phyloP scores from a whole-genome alignment of 1,284 basidiomycete species.

The Xerocomus minutiporus region DNA sequence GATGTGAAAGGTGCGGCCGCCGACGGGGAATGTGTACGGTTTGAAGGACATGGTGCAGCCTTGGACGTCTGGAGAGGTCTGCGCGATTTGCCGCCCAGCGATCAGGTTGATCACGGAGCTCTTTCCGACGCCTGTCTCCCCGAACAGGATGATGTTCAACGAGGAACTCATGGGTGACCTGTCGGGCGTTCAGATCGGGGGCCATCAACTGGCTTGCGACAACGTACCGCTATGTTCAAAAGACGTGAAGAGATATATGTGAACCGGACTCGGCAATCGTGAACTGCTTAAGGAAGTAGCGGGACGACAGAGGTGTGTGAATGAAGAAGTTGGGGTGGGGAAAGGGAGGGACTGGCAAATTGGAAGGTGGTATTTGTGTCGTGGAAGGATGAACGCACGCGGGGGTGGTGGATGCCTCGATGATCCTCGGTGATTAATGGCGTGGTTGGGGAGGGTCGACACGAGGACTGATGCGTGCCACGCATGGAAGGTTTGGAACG shows the following conservation, averaged over 20 bases:
- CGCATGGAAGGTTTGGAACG: conserved; percentile 11
- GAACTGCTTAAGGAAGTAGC: not conserved
- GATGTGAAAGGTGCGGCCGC: conserved; percentile 18
- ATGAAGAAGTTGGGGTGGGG: not conserved
- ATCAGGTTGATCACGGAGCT: conserved; percentile 34
- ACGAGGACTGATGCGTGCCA: conserved; percentile 18
- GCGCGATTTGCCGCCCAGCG: conserved; percentile 23
- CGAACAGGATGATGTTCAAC: conserved; percentile 32
- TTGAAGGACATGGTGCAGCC: conserved; percentile 31
- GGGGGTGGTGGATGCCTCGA: conserved; percentile 15
- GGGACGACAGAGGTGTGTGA: not conserved
- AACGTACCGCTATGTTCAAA: conserved; percentile 14
- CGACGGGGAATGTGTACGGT: conserved; percentile 23
- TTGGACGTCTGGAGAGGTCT: conserved; percentile 23
- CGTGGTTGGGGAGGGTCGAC: conserved; percentile 12
- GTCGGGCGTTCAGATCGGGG: conserved; percentile 15
- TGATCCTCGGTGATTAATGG: conserved; percentile 27
- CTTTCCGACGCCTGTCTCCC: conserved; percentile 32
- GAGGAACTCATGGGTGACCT: conserved; percentile 21
- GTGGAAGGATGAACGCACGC: conserved; percentile 1
- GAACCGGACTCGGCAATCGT: not conserved
- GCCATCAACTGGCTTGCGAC: conserved; percentile 2
- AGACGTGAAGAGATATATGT: not conserved
- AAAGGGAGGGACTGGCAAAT: not conserved
- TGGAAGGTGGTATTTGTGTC: conserved; percentile 19